Conservation (phyloP, 768 basidiomycete genomes). For the Pisolithus albus region DNA sequence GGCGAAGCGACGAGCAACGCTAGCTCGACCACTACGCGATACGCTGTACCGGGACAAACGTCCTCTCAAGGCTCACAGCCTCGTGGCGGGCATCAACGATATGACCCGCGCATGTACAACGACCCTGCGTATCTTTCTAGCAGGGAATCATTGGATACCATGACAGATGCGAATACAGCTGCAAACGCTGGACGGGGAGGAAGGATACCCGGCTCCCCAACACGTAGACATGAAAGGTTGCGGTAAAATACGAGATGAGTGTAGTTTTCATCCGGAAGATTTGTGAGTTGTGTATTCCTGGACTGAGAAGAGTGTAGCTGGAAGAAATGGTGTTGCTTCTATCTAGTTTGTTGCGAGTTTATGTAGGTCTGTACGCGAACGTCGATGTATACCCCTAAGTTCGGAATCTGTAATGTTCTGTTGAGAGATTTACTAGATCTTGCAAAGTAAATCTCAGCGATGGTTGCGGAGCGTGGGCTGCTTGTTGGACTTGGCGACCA, state of each 20-base stretch:
- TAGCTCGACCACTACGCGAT: not conserved
- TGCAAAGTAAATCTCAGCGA: too few relatives aligned
- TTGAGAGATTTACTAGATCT: too few relatives aligned
- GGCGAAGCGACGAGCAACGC: not conserved
- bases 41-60: slow-evolving; percentile 6
- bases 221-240: slow-evolving; percentile 12
- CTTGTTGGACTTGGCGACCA: too few relatives aligned
- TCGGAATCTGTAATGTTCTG: too few relatives aligned
- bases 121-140: slow-evolving; percentile 21
- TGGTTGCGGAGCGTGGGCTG: too few relatives aligned
- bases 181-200: slow-evolving; percentile 18
- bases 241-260: not conserved
- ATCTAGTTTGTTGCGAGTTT: too few relatives aligned
- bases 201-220: slow-evolving; percentile 16
- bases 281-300: too few relatives aligned
- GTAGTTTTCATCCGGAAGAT: too few relatives aligned
- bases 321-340: too few relatives aligned
- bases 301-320: too few relatives aligned
- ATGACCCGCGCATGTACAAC: slow-evolving; percentile 20
- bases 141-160: slow-evolving; percentile 22
- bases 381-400: too few relatives aligned
- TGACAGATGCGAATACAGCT: slow-evolving; percentile 20
- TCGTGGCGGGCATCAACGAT: slow-evolving; percentile 13
- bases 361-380: too few relatives aligned
- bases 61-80: slow-evolving; percentile 14